phyloP scores from a whole-genome alignment of 2,329 filamentous ascomycete genomes.

The Chaetomium sp. region DNA sequence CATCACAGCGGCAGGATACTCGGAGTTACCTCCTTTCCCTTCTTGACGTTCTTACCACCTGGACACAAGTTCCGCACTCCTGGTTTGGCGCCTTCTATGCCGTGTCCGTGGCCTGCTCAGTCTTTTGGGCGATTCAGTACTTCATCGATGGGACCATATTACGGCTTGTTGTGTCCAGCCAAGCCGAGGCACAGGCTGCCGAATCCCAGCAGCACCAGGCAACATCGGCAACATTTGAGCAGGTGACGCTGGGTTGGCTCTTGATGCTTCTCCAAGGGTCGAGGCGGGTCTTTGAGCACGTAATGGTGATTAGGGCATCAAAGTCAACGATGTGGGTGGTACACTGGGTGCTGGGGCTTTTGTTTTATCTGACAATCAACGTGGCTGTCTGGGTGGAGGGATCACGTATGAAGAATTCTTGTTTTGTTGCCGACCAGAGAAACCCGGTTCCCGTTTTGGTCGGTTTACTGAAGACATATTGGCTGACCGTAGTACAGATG shows the following conservation, averaged over 20 bases:
- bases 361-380: constrained; percentile 69
- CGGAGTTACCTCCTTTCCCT: constrained; percentile 22
- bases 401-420: constrained; percentile 43
- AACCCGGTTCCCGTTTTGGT: constrained; percentile 11
- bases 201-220: constrained; percentile 6
- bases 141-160: constrained; percentile 48
- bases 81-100: constrained; percentile 91
- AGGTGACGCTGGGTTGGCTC: constrained; percentile 60
- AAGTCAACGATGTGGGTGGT: constrained; percentile 76
- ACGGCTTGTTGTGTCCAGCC: constrained; percentile 34
- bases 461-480: background rate
- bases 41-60: constrained; percentile 32
- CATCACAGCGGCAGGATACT: too few relatives aligned
- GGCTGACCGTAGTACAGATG: constrained; percentile 25
- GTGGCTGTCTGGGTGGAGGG: constrained; percentile 82
- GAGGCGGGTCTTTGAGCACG: constrained; percentile 71
- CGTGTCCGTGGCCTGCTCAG: constrained; percentile 59
- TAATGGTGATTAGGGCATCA: constrained; percentile 58
- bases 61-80: constrained; percentile 66
- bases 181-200: constrained; percentile 23
- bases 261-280: constrained; percentile 70
- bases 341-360: constrained; percentile 73
- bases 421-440: too few relatives aligned
- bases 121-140: constrained; percentile 68
- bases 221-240: constrained; percentile 50